phyloP scores from a whole-genome alignment of 352 stramenopile genomes.

The Phytophthora parvispora region DNA sequence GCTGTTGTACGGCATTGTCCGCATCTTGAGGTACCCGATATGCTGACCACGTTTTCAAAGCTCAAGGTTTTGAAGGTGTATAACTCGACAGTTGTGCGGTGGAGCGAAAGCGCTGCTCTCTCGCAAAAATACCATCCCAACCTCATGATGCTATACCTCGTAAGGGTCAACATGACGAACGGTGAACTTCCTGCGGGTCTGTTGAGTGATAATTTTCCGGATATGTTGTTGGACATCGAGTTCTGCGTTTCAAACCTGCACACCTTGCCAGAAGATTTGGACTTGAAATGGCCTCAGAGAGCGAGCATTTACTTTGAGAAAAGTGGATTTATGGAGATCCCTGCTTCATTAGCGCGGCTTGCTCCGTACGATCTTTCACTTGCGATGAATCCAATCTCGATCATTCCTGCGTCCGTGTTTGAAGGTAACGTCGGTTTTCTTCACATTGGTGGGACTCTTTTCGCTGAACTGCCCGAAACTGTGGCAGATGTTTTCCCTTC shows the following conservation, averaged over 20 bases:
- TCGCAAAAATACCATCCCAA: constrained; percentile 29
- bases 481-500: neutral
- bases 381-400: constrained; percentile 10
- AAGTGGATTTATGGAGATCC: constrained; percentile 14
- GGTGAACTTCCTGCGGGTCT: constrained; percentile 42
- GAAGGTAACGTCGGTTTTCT: constrained; percentile 7
- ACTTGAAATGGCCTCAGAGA: constrained; percentile 32
- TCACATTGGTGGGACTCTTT: constrained; percentile 1
- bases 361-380: constrained; percentile 8
- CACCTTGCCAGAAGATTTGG: constrained; percentile 40
- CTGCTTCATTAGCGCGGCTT: constrained; percentile 7
- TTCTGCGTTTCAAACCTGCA: constrained; percentile 41
- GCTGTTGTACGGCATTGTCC: constrained; percentile 38
- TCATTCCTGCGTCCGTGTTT: constrained; percentile 11
- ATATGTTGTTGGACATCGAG: constrained; percentile 35
- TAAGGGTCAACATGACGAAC: constrained; percentile 34
- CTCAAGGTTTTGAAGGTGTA: constrained; percentile 43
- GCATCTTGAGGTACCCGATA: constrained; percentile 9
- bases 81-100: constrained; percentile 38
- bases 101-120: constrained; percentile 30
- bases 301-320: constrained; percentile 14
- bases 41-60: constrained; percentile 22
- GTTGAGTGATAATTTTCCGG: constrained; percentile 33
- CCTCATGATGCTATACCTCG: constrained; percentile 42
- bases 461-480: neutral